Evolutionary conservation across 1,284 basidiomycete genomes (phyloP), one percentile per base, ranked within the genome.

Genomic region (Cystobasidium sp.): DNA sequence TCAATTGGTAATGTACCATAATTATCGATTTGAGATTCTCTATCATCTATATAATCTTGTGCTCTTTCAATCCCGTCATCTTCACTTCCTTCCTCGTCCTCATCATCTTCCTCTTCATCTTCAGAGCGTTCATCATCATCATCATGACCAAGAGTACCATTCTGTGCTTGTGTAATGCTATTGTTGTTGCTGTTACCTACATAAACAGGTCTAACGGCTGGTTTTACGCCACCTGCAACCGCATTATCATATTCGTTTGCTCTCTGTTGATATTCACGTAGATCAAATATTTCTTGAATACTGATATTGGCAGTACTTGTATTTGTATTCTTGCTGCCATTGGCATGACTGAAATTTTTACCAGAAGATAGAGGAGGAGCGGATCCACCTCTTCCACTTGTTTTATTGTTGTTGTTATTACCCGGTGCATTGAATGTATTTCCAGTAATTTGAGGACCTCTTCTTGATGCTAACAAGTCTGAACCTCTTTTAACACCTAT

Each of bases 401-500:
- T 51, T n/a, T n/a, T n/a, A n/a, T n/a, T n/a, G n/a, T n/a, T n/a
- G n/a, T n/a, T n/a, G 1, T 18, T 31, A 41, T 8, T 44, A 18
- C 7, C 20, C 1, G 47, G 41, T 12, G 66, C 31, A n/a, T 9
- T 56, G 31, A 31, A 31, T 5, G 10, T 47, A 24, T 59, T 59
- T 4, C 66, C 64, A 9, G 64, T 66, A 24, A 66, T 66, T 31
- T 66, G 64, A 37, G 53, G 66, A 24, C 53, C 66, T 20, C 66
- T 61, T 20, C 70, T 41, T 6, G 70, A 65, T 37, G 56, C 56
- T 31, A 73, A 62, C 49, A 73, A 39, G 41, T 65, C 63, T 47
- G 49, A 39, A 44, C 70, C 70, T 12, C 63, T 31, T 44, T 73
- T 73, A 1, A 73, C 63, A 47, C 70, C 70, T 18, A 73, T 73